Evolutionary conservation across 257 asterid genomes (phyloP), one percentile per base, ranked within the genome.

Genomic region (Oldenlandia corymbosa): DNA sequence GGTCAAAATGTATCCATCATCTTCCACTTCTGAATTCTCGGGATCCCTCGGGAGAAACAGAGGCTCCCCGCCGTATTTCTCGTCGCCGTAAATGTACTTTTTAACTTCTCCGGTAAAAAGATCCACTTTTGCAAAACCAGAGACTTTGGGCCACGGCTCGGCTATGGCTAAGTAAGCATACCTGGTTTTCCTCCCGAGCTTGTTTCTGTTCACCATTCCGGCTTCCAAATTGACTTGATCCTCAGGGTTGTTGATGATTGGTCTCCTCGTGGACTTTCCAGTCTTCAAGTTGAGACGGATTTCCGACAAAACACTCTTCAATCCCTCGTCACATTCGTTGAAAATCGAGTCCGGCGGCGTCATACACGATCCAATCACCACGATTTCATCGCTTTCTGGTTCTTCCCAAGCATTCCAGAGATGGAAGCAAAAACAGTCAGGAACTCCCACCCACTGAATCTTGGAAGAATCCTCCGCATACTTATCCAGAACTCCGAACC

Each of bases 351-450:
- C 97, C 0, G 99, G 86, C 3, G 99, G 99, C n/a, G 99, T 93
- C 99, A 93, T 93, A 71, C 99, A 93, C 1, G 99, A 93, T 0
- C 99, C 99, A 39, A 93, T 85, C 27, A 93, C 97, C 0, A 93
- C 96, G 48, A 90, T 62, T 57, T 93, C 99, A 30, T 84, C 90
- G 2, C 63, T 65, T 17, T 85, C 95, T 0, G 91, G 84, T 62
- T 93, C 99, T 50, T 93, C 99, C 99, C 99, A 93, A n/a, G 99
- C 89, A 71, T 93, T 93, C 99, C 99, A 93, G 43, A 93, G 78
- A 45, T 93, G 99, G 68, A 93, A 87, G 74, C 99, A 93, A 68
- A 93, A 93, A 71, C 99, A 93, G 26, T 85, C 94, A 1, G 97
- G 94, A 0, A 87, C 96, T 13, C 85, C 90, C 0, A 90, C 69